Base-by-base conservation (phyloP, 331 rosid genomes). In the Acacia pycnantha region DNA sequence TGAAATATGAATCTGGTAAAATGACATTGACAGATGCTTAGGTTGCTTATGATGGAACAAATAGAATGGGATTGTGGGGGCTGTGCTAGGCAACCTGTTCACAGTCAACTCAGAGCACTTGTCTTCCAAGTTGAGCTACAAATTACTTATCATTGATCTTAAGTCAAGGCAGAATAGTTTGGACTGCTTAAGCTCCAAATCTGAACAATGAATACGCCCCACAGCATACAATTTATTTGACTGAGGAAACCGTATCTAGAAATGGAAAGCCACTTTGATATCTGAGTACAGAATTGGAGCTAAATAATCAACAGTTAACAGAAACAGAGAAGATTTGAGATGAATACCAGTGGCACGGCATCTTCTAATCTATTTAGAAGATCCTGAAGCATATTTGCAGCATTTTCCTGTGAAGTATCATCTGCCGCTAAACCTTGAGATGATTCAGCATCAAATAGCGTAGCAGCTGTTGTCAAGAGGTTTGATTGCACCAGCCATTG, bases 401-500 rank as follows among this genome's bases (percentile, higher is more conserved):
- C 88, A 69, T 78, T 79, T 66, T 90, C 96, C 13, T 82, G n/a
- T 7, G 82, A 15, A 81, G 79, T 66, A 48, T 65, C 86, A 75
- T 62, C 79, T 68, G 87, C 87, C 26, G 76, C 82, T 31, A 56
- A 73, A 71, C 86, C 80, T 83, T 83, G 97, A 76, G 98, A 93
- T 50, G 97, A 88, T 71, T 90, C 95, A 13, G 89, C 91, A 16
- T 84, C 81, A 68, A 87, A 83, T 19, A 94, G 88, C n/a, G 92
- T 83, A 72, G 94, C 95, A 44, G 97, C 98, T 11, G 94, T 80
- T 16, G 88, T 62, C 92, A 96, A 31, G 73, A 93, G 89, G 85
- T 91, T 93, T 68, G 93, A 80, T 54, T 92, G 94, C 82, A 90
- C 97, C 88, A 96, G 78, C 99, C 98, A 96, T 70, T 90, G 92